Base-by-base conservation (phyloP, 2,329 filamentous ascomycete species). In the Pyricularia grisea region DNA sequence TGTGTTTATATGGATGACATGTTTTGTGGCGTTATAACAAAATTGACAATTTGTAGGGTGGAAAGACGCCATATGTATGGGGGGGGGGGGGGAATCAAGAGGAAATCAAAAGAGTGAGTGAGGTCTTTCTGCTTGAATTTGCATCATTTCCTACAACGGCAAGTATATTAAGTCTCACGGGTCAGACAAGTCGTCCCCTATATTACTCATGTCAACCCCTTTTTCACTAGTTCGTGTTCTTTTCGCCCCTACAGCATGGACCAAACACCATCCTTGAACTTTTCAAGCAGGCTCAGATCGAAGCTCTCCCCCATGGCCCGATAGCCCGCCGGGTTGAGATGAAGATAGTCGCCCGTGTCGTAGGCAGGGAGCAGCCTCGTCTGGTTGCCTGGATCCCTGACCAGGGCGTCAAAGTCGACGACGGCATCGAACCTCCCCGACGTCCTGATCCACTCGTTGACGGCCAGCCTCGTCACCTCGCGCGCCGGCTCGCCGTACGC, bases 301-400 rank as follows among this genome's bases (percentile, higher is more conserved):
- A 77, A 73, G 66, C 70, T 70, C 69, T 87, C 84, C 6, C 82
- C 83, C 23, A 76, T 77, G 1, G 88, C 88, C 72, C 86, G 77
- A 73, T 88, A 90, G 0, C 86, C 88, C 3, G 72, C 75, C 1
- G 82, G 80, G 73, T 83, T 87, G 2, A 85, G 80, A 78, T 90
- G 88, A 72, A 90, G 74, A 73, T 86, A 85, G 75, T 90, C 79
- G 27, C 81, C 82, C n/a, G 88, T 84, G 70, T 86, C 83, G 76
- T 91, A 91, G 78, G 89, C 86, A 70, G 92, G 74, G 25, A 78
- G 78, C 71, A 91, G 76, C 76, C 84, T 84, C 20, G 66, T 68
- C 50, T 63, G n/a, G 65, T 84, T 81, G 50, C 75, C 74, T 3
- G 79, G 78, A 74, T 89, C 83, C 58, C 84, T 77, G 27, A 89